Base-by-base conservation (phyloP, 768 basidiomycete species). In the Suillus subalutaceus region DNA sequence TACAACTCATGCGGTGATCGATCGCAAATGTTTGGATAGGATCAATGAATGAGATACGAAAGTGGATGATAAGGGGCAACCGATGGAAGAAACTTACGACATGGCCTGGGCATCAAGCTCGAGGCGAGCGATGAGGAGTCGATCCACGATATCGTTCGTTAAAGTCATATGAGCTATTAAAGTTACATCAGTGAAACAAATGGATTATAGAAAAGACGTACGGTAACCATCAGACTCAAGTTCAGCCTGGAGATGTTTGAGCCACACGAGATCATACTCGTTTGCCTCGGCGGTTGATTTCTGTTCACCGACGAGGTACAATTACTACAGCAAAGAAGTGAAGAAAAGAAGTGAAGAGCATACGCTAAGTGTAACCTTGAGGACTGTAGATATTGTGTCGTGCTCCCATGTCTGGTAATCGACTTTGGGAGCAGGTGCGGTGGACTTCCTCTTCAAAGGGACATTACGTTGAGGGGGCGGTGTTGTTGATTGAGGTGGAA, bases 341-440 rank as follows among this genome's bases (percentile, higher is more conserved):
- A 44, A 50, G 12, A 83, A 6, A 46, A 59, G 44, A 3, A 61
- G 48, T 32, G 23, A 44, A 50, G 12, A 83, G 10, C 89, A 65
- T 76, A 95, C 96, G 71, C 87, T 85, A 55, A 98, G 80, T 1
- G 96, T 96, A 4, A 93, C 88, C 70, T 89, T 87, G 72, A 98
- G 83, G 50, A 97, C 82, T 30, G 81, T 79, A 7, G 82, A 82
- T 7, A 97, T 81, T 9, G 85, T 86, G 48, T 89, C 87, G 67
- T 90, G 81, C 78, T 93, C 90, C 96, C 97, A 97, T 30, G 78
- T 69, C 18, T 79, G 77, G 64, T 87, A 75, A 74, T 88, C 84
- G 60, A 92, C 80, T 65, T 84, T 87, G 4, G 76, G 70, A 16
- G 72, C 70, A 4, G 69, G 44, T 50, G 69, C 66, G 10, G 72